Percentiles rank a stretch among this genome's conserved stretches.
These are phyloP conservation scores for Kalaharituber pfeilii DNA, from an alignment of 2,329 filamentous ascomycete species.

Conservation along the genomic window DNA sequence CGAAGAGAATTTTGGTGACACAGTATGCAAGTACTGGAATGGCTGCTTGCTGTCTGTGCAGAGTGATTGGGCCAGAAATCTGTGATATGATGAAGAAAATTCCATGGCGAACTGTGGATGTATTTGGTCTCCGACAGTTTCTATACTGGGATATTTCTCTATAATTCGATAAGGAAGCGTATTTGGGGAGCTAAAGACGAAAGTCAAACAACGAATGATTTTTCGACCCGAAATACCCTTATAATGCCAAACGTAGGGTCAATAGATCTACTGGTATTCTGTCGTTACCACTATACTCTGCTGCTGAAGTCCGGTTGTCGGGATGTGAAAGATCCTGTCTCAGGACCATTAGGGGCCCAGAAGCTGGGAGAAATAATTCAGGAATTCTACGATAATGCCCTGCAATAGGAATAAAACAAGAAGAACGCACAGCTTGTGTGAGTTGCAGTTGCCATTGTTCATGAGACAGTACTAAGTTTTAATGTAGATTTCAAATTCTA, in stretches of 20 bases:
- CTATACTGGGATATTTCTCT: neutral
- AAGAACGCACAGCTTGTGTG: constrained; percentile 63
- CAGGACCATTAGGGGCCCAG: constrained; percentile 35
- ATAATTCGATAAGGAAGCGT: neutral
- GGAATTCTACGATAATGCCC: constrained; percentile 52
- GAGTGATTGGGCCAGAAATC: constrained; percentile 9
- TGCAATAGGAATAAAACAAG: constrained; percentile 59
- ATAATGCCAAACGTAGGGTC: constrained; percentile 8
- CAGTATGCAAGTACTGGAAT: constrained; percentile 17
- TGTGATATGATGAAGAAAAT: constrained; percentile 16
- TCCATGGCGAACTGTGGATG: constrained; percentile 7
- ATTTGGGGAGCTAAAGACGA: neutral
- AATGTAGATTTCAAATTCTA: constrained; percentile 17
- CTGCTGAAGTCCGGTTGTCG: constrained; percentile 11
- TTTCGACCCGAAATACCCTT: constrained; percentile 12
- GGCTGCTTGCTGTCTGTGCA: constrained; percentile 18
- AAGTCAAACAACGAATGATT: constrained; percentile 10
- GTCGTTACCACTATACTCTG: constrained; percentile 9
- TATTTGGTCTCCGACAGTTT: neutral
- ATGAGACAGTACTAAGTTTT: neutral
- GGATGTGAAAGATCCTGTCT: constrained; percentile 9
- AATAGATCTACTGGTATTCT: constrained; percentile 11
- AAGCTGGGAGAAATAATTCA: constrained; percentile 46
- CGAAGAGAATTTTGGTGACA: constrained; percentile 7
- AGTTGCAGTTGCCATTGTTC: constrained; percentile 7